These are phyloP conservation scores for Cenchrus americanus DNA, from an alignment of 176 grass and related monocot species.

Conservation along the genomic window DNA sequence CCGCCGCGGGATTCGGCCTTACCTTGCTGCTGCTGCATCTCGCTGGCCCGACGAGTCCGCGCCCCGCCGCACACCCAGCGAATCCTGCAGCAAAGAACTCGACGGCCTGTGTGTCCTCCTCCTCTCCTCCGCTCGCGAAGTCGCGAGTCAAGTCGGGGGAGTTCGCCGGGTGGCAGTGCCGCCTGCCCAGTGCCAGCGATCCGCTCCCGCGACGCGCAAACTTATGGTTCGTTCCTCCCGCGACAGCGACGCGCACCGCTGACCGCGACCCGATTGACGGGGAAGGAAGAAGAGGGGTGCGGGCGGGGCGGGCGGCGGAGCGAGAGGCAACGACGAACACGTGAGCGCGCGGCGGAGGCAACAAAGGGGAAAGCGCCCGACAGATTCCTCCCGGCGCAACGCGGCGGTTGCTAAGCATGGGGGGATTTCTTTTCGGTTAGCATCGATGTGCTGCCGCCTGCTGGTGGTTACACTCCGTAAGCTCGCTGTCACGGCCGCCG, in stretches of 20 bases:
- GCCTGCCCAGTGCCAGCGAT: constrained; percentile 6
- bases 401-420: not conserved
- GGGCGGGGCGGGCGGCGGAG: too few relatives aligned
- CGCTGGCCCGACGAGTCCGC: not conserved
- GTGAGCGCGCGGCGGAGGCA: not conserved
- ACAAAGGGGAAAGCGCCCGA: not conserved
- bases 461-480: not conserved
- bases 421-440: not conserved
- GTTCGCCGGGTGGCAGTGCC: constrained; percentile 23
- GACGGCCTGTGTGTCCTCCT: not conserved
- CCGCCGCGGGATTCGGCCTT: not conserved
- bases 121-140: not conserved
- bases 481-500: not conserved
- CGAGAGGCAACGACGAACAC: constrained; percentile 18
- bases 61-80: not conserved
- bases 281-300: not conserved
- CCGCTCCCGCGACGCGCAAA: not conserved
- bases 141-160: constrained; percentile 12
- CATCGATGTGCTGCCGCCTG: not conserved
- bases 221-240: constrained; percentile 18
- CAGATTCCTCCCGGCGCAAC: constrained; percentile 31
- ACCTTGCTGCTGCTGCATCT: constrained; percentile 63
- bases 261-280: not conserved
- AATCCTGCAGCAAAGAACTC: constrained; percentile 31
- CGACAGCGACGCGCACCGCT: not conserved